A percentile compares a stretch with the other conserved stretches of the same genome.
phyloP scores from a whole-genome alignment of 306 rosid species.

The Vigna angularis region DNA sequence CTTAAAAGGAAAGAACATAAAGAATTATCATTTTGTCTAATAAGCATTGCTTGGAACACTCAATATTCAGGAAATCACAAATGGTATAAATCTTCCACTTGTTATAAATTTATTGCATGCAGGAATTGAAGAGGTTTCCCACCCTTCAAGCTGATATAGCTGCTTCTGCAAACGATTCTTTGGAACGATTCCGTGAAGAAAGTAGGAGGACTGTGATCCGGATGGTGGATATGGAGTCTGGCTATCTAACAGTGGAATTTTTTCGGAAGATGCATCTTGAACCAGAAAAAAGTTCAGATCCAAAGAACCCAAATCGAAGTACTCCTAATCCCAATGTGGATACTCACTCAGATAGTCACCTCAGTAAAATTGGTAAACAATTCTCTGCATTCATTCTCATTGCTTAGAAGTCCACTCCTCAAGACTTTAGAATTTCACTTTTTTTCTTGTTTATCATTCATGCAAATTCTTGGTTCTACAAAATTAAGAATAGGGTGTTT shows the following conservation, averaged over 20 bases:
- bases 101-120: slow-evolving; percentile 9
- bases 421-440: not conserved
- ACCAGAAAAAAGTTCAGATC: slow-evolving; percentile 31
- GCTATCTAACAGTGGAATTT: slow-evolving; percentile 46
- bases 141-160: slow-evolving; percentile 47
- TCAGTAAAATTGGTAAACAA: slow-evolving; percentile 41
- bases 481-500: not conserved
- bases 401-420: slow-evolving; percentile 1
- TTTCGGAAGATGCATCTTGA: slow-evolving; percentile 46
- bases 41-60: not conserved
- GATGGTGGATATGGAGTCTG: slow-evolving; percentile 46
- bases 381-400: slow-evolving; percentile 6
- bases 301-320: slow-evolving; percentile 12
- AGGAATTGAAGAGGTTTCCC: slow-evolving; percentile 51
- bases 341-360: slow-evolving; percentile 35
- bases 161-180: slow-evolving; percentile 45
- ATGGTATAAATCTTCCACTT: not conserved
- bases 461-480: not conserved
- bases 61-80: not conserved
- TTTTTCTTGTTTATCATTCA: not conserved
- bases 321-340: slow-evolving; percentile 25
- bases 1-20: not conserved
- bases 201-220: slow-evolving; percentile 45
- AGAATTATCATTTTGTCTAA: not conserved
- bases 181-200: slow-evolving; percentile 48